Percentiles rank a stretch among this genome's conserved stretches.
Conservation (phyloP, 495 filamentous ascomycete species). For the Penicillium nucicola region DNA sequence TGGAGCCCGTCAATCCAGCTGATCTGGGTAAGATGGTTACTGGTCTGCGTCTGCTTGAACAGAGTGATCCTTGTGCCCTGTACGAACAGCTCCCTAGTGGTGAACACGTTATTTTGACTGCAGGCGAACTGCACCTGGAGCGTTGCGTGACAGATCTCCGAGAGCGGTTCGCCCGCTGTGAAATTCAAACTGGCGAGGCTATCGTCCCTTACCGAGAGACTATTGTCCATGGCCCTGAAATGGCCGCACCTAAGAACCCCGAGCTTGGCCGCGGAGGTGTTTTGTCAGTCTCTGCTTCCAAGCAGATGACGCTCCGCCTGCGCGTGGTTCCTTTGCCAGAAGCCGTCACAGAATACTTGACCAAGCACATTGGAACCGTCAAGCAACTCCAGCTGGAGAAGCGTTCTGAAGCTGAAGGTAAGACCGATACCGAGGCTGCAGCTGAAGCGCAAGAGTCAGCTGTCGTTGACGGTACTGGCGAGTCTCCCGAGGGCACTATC, state of each 20-base stretch:
- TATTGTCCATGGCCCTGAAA: slow-evolving; percentile 81
- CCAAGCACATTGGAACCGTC: slow-evolving; percentile 73
- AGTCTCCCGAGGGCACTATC: slow-evolving; percentile 48
- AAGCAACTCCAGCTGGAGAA: slow-evolving; percentile 74
- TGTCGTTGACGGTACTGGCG: slow-evolving; percentile 40
- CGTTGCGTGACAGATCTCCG: slow-evolving; percentile 90
- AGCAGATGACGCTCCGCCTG: slow-evolving; percentile 75
- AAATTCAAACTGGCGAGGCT: slow-evolving; percentile 89
- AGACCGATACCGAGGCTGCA: slow-evolving; percentile 33
- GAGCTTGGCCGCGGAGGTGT: slow-evolving; percentile 86
- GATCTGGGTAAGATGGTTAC: slow-evolving; percentile 92
- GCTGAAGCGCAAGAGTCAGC: slow-evolving; percentile 31
- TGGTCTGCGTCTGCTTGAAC: slow-evolving; percentile 82
- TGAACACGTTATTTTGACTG: slow-evolving; percentile 93
- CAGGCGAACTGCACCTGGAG: slow-evolving; percentile 92
- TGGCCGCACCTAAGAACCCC: slow-evolving; percentile 83
- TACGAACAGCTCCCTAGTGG: slow-evolving; percentile 92
- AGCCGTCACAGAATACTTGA: slow-evolving; percentile 78
- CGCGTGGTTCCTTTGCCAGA: slow-evolving; percentile 77
- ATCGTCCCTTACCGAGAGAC: slow-evolving; percentile 96
- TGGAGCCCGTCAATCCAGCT: slow-evolving; percentile 83
- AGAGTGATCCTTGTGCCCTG: slow-evolving; percentile 92
- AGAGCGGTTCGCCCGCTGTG: slow-evolving; percentile 90
- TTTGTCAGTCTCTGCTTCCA: slow-evolving; percentile 70
- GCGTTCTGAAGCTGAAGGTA: slow-evolving; percentile 41